Evolutionary conservation across 257 asterid genomes (phyloP), one percentile per base, ranked within the genome.

Genomic region (Solanum chmielewskii): DNA sequence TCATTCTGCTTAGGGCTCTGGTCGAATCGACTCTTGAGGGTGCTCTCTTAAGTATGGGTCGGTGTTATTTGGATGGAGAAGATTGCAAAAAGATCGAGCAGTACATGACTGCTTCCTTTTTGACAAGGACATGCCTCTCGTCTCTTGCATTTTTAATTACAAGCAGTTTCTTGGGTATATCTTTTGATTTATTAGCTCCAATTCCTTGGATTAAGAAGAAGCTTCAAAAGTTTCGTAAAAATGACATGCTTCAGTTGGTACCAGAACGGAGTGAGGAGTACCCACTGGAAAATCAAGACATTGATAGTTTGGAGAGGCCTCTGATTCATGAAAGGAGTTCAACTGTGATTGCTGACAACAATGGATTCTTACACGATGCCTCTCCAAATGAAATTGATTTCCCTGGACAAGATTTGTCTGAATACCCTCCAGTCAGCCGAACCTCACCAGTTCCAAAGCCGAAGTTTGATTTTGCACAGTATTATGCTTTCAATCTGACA

Each of bases 381-480:
- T 83, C 95, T 39, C 91, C 92, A 11, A 88, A 90, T 56, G 92
- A 90, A 37, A 84, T 90, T 75, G 93, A 91, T 85, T 92, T 90
- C 75, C 92, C 95, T 1, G 98, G 98, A 45, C 94, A 93, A 33
- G 93, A 94, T 90, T 88, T 97, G 83, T 96, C 98, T 0, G 99
- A 94, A 83, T 97, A 96, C 81, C 99, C 98, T 82, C 99, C 99
- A 3, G 93, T 92, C 90, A 95, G 98, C 93, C 92, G 98, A 90
- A 97, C 99, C 49, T 97, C 99, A 14, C 99, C 99, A 4, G 99
- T 96, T 37, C 99, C 99, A 59, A 96, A 95, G 77, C 98, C 93
- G 87, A 92, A 93, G 33, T 97, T 97, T 87, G 99, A 97, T 92
- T 96, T 96, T 75, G 99, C 99, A 1, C 99, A 95, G 37, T 97